A percentile compares a stretch with the other conserved stretches of the same genome.
phyloP scores from a whole-genome alignment of 2,329 filamentous ascomycete genomes.

The Teratosphaeria nubilosa region DNA sequence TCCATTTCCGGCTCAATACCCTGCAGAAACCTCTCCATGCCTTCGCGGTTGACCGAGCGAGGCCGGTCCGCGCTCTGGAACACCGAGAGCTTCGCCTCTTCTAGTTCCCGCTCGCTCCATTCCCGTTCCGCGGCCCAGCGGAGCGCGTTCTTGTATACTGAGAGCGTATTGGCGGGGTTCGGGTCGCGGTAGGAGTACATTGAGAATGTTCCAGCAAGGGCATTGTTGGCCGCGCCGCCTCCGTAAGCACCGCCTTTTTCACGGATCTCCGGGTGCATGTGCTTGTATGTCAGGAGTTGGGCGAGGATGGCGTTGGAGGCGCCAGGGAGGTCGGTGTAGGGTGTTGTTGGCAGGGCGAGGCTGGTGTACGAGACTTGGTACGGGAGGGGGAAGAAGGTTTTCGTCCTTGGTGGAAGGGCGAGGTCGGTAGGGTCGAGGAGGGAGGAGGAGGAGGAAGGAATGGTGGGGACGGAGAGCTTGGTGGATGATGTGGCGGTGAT shows the following conservation, averaged over 20 bases:
- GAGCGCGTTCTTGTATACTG: constrained; percentile 74
- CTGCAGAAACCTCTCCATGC: constrained; percentile 73
- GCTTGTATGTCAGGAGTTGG: constrained; percentile 89
- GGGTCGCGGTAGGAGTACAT: constrained; percentile 97
- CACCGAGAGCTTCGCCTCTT: constrained; percentile 90
- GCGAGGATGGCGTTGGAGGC: constrained; percentile 80
- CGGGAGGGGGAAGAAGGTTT: constrained; percentile 84
- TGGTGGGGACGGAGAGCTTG: background rate
- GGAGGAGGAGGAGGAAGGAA: background rate
- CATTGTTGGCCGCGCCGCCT: constrained; percentile 73
- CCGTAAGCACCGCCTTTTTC: constrained; percentile 97
- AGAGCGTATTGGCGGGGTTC: constrained; percentile 79
- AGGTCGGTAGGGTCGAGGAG: constrained; percentile 12
- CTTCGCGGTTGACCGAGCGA: constrained; percentile 74
- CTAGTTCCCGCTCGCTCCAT: constrained; percentile 77
- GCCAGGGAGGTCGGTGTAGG: constrained; percentile 61
- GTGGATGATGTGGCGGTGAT: constrained; percentile 30
- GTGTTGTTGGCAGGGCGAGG: constrained; percentile 69
- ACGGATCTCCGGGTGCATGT: constrained; percentile 92
- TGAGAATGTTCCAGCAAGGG: constrained; percentile 75
- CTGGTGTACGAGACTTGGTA: constrained; percentile 97
- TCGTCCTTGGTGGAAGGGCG: constrained; percentile 29
- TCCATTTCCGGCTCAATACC: constrained; percentile 84
- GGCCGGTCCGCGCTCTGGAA: constrained; percentile 91
- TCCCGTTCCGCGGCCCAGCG: constrained; percentile 69